Conservation (phyloP, 73 alveolate species). For the Loxodes magnus region DNA sequence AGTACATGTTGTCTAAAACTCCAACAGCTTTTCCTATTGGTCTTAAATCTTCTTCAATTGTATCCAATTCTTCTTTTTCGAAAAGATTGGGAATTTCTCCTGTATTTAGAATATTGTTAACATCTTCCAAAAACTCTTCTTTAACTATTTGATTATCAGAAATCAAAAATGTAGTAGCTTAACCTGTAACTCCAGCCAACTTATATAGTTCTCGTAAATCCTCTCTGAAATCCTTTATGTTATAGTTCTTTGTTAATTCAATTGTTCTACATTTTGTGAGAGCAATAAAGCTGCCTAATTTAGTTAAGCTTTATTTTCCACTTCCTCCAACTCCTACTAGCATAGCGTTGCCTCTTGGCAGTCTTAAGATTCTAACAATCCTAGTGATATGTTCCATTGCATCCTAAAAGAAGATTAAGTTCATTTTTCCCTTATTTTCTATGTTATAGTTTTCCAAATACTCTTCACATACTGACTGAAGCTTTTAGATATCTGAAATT, state of each 20-base stretch:
- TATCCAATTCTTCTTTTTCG: conserved; percentile 90
- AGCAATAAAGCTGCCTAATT: conserved; percentile 24
- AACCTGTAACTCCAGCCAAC: conserved; percentile 84
- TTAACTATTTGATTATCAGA: conserved; percentile 93
- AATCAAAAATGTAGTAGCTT: conserved; percentile 69
- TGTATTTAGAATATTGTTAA: conserved; percentile 89
- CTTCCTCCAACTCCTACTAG: conserved; percentile 97
- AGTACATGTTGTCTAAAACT: conserved; percentile 82
- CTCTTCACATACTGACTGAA: conserved; percentile 6
- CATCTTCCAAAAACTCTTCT: conserved; percentile 94
- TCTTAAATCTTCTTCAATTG: conserved; percentile 77
- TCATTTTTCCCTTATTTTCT: conserved; percentile 81
- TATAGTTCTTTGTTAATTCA: conserved; percentile 94
- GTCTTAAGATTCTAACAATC: conserved; percentile 90
- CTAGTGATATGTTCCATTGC: conserved; percentile 93
- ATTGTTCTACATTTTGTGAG: conserved; percentile 83
- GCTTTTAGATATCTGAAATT: conserved; percentile 68
- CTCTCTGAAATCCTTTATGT: conserved; percentile 94
- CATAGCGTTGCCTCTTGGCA: conserved; percentile 97
- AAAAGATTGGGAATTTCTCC: conserved; percentile 98
- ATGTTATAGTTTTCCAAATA: conserved; percentile 87
- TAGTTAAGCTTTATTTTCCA: conserved; percentile 85
- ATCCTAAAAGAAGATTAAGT: conserved; percentile 95
- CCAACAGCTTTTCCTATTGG: conserved; percentile 75
- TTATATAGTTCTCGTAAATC: conserved; percentile 91